A percentile compares a stretch with the other conserved stretches of the same genome.
Conservation (phyloP, 768 basidiomycete genomes). For the Psilocybe sp. region DNA sequence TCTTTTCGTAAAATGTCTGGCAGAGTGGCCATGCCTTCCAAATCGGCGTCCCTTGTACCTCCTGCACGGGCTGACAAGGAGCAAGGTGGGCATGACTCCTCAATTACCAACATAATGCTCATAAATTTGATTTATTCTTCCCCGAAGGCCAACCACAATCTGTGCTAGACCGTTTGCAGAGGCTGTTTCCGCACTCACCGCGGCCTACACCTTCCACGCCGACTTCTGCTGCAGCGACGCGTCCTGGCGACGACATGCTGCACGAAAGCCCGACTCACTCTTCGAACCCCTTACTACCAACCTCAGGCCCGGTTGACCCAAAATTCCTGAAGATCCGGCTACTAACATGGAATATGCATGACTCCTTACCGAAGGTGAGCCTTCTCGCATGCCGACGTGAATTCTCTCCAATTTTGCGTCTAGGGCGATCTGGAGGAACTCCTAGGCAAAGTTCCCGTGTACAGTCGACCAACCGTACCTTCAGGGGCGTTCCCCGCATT, state of each 20-base stretch:
- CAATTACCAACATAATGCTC: not conserved
- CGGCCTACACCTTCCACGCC: conserved; percentile 16
- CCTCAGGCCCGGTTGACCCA: conserved; percentile 17
- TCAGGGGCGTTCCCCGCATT: conserved; percentile 44
- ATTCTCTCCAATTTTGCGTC: not conserved
- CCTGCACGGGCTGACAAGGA: not conserved
- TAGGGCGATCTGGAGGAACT: conserved; percentile 76
- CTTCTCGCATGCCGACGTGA: not conserved
- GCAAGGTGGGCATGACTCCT: not conserved
- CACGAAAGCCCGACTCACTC: no score
- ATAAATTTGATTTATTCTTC: not conserved
- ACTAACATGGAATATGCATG: conserved; percentile 86
- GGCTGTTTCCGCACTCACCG: conserved; percentile 38
- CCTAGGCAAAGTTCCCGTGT: conserved; percentile 56
- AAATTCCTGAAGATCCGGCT: conserved; percentile 66
- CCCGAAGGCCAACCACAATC: conserved; percentile 27
- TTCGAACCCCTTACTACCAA: no score
- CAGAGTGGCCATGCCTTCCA: not conserved
- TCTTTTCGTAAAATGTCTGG: not conserved
- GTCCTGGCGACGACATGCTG: conserved; percentile 3
- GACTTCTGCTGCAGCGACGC: conserved; percentile 6
- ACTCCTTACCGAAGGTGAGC: conserved; percentile 68
- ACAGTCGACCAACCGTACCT: conserved; percentile 25
- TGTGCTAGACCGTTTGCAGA: conserved; percentile 50
- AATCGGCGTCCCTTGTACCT: conserved; percentile 2